Base-by-base conservation (phyloP, 1,284 basidiomycete genomes). In the Microbotryum intermedium region DNA sequence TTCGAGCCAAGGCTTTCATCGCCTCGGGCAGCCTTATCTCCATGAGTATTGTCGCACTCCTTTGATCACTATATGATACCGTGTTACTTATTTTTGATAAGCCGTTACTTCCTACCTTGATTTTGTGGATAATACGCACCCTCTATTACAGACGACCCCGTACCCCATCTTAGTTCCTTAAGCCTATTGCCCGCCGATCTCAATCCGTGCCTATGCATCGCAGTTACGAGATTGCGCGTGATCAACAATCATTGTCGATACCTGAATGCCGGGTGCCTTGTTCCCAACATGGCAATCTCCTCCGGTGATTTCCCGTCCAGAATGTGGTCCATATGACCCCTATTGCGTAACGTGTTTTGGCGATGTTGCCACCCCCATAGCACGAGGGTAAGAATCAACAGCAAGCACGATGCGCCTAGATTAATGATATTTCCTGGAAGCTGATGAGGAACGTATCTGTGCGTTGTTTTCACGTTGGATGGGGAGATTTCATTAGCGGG, bases 291-390 rank as follows among this genome's bases (percentile, higher is more conserved):
- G 16, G 58, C 59, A 8, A 62, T 58, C 58, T 67, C 58, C 53
- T 54, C 48, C 23, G 49, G 46, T 20, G 55, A 58, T 55, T 60
- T 60, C 42, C 65, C 65, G n/a, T 64, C 65, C 44, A 67, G 56
- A 20, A 47, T n/a, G 50, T 60, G 49, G 26, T 67, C 65, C 52
- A 64, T 50, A 29, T 50, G 45, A 2, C 62, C 62, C 3, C 23
- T n/a, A 1, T 58, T 59, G 50, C 60, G 62, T 26, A 51, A 47
- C 26, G 53, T 59, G 69, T 70, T 70, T 47, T 66, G 60, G 10
- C 34, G 50, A 7, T 45, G 39, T 42, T 66, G 61, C 55, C 58
- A 70, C 5, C 45, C 11, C 34, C 47, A 57, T 4, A 67, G 39
- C 3, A 42, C 26, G 42, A 53, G 48, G n/a, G 56, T 45, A 28